A percentile compares a stretch with the other conserved stretches of the same genome.
These are phyloP conservation scores for Prunus persica DNA, from an alignment of 306 rosid genomes.

Conservation along the genomic window Prunus_persica_NCBIv2 NC_034014.1:24006001-24006500, in stretches of 20 bases:
- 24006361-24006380: conserved; percentile 95
- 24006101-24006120: conserved; percentile 40
- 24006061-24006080: conserved; percentile 19
- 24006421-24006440: conserved; percentile 49
- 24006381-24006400: conserved; percentile 85
- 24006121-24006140: conserved; percentile 70
- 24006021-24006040: background rate
- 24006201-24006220: conserved; percentile 84
- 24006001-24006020: conserved; percentile 4
- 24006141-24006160: conserved; percentile 98
- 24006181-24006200: conserved; percentile 99
- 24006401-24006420: conserved; percentile 87
- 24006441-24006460: conserved; percentile 27
- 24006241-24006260: conserved; percentile 99
- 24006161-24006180: conserved; percentile 95
- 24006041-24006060: background rate
- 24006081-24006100: conserved; percentile 34
- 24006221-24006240: conserved; percentile 84
- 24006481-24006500: conserved; percentile 93
- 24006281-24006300: conserved; percentile 84
- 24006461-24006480: conserved; percentile 69
- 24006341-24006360: conserved; percentile 84
- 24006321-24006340: conserved; percentile 99
- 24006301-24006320: conserved; percentile 87
- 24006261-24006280: conserved; percentile 99